Percentiles rank a stretch among this genome's conserved stretches.
Evolutionary conservation across 1,284 basidiomycete species (phyloP).

Genomic region (Gomphus sp.): DNA sequence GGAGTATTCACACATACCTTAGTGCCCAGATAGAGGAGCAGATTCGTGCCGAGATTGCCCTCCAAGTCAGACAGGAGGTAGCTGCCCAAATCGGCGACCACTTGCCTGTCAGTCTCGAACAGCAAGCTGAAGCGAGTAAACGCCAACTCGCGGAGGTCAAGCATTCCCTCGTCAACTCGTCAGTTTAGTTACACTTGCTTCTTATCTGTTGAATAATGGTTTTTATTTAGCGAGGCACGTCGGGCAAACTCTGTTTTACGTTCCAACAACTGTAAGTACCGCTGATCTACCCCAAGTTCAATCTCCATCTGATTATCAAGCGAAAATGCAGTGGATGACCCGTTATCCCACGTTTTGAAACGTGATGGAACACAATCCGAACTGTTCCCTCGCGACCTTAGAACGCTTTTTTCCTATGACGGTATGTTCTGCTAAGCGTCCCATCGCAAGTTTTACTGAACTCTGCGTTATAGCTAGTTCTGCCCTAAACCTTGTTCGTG

Average conservation of each 20-base stretch:
- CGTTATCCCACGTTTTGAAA: slow-evolving; percentile 34
- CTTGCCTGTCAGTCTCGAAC: slow-evolving; percentile 34
- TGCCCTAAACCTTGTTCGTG: slow-evolving; percentile 29
- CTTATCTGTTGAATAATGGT: background rate
- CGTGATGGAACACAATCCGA: slow-evolving; percentile 36
- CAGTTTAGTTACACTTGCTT: slow-evolving; percentile 16
- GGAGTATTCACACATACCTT: background rate
- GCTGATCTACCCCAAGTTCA: background rate
- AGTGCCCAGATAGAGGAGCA: slow-evolving; percentile 29
- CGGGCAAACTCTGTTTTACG: slow-evolving; percentile 35
- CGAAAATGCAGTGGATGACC: slow-evolving; percentile 26
- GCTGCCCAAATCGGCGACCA: slow-evolving; percentile 35
- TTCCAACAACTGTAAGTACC: slow-evolving; percentile 21
- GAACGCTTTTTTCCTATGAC: slow-evolving; percentile 41
- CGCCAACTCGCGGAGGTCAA: slow-evolving; percentile 32
- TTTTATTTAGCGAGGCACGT: slow-evolving; percentile 34
- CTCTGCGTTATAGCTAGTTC: slow-evolving; percentile 23
- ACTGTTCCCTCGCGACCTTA: slow-evolving; percentile 38
- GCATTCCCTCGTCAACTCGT: slow-evolving; percentile 43
- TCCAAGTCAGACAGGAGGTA: slow-evolving; percentile 36
- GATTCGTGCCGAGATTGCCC: slow-evolving; percentile 28
- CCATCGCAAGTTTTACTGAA: slow-evolving; percentile 9
- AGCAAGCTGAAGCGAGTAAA: slow-evolving; percentile 35
- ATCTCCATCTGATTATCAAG: background rate
- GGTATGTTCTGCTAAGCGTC: slow-evolving; percentile 25